A percentile compares a stretch with the other conserved stretches of the same genome.
Conservation (phyloP, 2,329 filamentous ascomycete species). For the Neospermospora avenae region DNA sequence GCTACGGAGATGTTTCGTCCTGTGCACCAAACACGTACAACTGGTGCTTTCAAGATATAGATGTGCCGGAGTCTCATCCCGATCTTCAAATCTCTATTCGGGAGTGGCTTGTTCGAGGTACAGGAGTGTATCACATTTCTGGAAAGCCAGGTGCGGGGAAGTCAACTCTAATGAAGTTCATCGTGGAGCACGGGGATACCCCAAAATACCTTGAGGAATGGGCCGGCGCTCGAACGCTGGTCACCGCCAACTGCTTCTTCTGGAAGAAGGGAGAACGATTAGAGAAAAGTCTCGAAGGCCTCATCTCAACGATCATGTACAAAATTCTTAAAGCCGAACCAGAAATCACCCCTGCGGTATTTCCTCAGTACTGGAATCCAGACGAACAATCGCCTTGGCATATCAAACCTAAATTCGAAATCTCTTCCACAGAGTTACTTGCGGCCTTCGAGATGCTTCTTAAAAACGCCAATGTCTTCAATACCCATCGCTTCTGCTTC, state of each 20-base stretch:
- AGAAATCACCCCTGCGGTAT: slow-evolving; percentile 5
- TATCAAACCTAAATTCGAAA: not conserved
- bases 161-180: slow-evolving; percentile 23
- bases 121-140: slow-evolving; percentile 14
- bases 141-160: slow-evolving; percentile 24
- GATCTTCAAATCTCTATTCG: not conserved
- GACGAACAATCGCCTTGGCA: not conserved
- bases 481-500: too few species aligned
- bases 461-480: too few species aligned
- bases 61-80: not conserved
- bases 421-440: not conserved
- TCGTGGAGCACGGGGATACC: slow-evolving; percentile 3
- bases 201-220: slow-evolving; percentile 26
- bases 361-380: not conserved
- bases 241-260: slow-evolving; percentile 43
- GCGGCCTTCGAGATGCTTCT: not conserved
- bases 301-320: slow-evolving; percentile 12
- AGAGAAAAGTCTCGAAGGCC: slow-evolving; percentile 15
- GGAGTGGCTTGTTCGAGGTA: slow-evolving; percentile 8
- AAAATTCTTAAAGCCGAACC: slow-evolving; percentile 9
- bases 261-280: slow-evolving; percentile 40
- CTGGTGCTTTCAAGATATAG: not conserved
- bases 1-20: not conserved
- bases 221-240: slow-evolving; percentile 20
- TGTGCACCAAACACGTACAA: not conserved